phyloP scores from a whole-genome alignment of 768 basidiomycete genomes.

The Daedaleopsis nitida region DNA sequence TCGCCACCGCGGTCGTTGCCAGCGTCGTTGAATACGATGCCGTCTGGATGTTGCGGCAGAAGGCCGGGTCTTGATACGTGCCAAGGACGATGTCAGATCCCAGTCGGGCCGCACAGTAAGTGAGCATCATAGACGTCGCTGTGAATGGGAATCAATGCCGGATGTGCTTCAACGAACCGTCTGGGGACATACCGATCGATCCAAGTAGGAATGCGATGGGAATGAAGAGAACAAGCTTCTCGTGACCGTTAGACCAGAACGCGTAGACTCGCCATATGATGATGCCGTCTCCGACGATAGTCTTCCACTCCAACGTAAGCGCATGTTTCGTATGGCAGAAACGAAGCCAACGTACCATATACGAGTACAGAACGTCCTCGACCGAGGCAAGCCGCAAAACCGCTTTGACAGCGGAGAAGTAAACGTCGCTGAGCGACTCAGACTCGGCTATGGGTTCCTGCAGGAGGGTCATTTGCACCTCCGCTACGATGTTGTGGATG shows the following conservation, averaged over 20 bases:
- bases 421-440: constrained; percentile 8
- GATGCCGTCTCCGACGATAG: constrained; percentile 26
- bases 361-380: constrained; percentile 21
- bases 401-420: neutral
- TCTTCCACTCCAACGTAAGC: constrained; percentile 4
- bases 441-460: neutral
- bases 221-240: constrained; percentile 19
- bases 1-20: constrained; percentile 23
- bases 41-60: constrained; percentile 25
- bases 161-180: neutral
- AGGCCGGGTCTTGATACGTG: constrained; percentile 19
- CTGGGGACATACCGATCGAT: constrained; percentile 15
- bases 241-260: constrained; percentile 16
- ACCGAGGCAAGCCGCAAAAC: constrained; percentile 11
- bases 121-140: constrained; percentile 24
- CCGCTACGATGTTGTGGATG: constrained; percentile 21
- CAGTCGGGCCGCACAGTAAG: constrained; percentile 21
- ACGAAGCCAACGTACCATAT: constrained; percentile 15
- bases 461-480: constrained; percentile 11
- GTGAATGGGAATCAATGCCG: neutral
- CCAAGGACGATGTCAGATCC: constrained; percentile 21
- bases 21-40: constrained; percentile 23
- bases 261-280: constrained; percentile 27
- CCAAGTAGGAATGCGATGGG: constrained; percentile 19
- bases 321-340: neutral